These are phyloP conservation scores for Erysimum cheiranthoides DNA, from an alignment of 345 rosid genomes.

Conservation along the genomic window DNA sequence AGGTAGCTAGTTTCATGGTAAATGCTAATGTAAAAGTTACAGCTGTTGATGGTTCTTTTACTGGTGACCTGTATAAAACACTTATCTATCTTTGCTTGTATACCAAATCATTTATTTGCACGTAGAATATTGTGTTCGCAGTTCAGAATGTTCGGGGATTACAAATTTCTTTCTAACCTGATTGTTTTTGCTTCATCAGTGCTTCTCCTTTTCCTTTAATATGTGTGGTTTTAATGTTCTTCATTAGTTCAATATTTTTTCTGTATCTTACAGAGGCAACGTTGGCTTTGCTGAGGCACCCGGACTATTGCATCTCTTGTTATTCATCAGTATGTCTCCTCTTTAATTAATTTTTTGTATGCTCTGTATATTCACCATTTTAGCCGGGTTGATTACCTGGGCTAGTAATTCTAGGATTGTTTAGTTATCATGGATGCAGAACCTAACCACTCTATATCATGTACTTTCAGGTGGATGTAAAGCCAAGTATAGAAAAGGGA, in stretches of 20 bases:
- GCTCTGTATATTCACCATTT: background rate
- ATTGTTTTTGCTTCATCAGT: background rate
- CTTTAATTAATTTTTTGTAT: background rate
- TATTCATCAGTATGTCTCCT: constrained; percentile 78
- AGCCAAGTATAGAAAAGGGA: constrained; percentile 73
- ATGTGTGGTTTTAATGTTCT: background rate
- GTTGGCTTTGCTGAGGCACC: constrained; percentile 88
- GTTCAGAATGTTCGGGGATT: background rate
- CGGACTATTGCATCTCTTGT: constrained; percentile 95
- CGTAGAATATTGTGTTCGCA: constrained; percentile 2
- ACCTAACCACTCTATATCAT: constrained; percentile 19
- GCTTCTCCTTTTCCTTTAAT: constrained; percentile 5
- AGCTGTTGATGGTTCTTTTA: background rate
- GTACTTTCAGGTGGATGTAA: constrained; percentile 70
- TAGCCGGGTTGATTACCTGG: constrained; percentile 7
- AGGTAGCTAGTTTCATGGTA: background rate
- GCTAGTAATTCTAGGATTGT: constrained; percentile 4
- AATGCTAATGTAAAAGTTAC: background rate
- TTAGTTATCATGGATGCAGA: constrained; percentile 20
- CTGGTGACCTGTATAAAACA: constrained; percentile 2
- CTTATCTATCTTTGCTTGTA: background rate
- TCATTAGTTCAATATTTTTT: background rate
- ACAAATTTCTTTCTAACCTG: background rate
- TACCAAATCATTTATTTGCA: background rate
- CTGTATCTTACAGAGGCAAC: constrained; percentile 71